phyloP scores from a whole-genome alignment of 2,329 filamentous ascomycete genomes.

The Pseudogymnoascus sp. region DNA sequence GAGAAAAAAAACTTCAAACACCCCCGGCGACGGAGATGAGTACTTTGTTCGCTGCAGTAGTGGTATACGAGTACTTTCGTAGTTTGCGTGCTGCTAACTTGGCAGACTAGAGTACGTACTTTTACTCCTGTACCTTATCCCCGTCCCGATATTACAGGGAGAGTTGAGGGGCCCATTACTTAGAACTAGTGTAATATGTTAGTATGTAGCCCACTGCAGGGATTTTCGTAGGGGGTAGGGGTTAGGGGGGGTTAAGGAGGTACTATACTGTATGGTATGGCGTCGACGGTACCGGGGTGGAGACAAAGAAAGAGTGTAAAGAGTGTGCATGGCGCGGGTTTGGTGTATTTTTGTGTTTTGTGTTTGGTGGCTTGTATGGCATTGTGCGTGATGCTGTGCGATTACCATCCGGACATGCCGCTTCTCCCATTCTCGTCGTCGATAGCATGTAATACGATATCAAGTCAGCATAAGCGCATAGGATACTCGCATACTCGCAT shows the following conservation, averaged over 20 bases:
- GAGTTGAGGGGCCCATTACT: neutral
- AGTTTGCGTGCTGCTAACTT: neutral
- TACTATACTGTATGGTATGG: neutral
- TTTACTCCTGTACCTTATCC: neutral
- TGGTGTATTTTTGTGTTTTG: neutral
- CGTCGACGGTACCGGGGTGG: neutral
- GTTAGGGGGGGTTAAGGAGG: neutral
- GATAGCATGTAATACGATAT: neutral
- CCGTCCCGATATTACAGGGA: neutral
- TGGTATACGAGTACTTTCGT: neutral
- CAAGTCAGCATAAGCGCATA: neutral
- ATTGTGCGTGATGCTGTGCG: neutral
- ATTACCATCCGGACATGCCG: neutral
- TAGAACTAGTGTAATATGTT: neutral
- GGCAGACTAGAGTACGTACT: neutral
- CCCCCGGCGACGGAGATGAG: neutral
- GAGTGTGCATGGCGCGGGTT: neutral
- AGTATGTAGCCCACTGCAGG: neutral
- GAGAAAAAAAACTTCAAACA: neutral
- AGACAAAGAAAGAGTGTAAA: neutral
- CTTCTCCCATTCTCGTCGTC: neutral
- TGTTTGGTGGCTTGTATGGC: neutral
- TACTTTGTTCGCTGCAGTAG: neutral
- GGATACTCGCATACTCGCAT: too few relatives aligned
- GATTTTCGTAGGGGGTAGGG: neutral